These are phyloP conservation scores for Wakefieldia striispora DNA, from an alignment of 768 basidiomycete species.

Conservation along the genomic window DNA sequence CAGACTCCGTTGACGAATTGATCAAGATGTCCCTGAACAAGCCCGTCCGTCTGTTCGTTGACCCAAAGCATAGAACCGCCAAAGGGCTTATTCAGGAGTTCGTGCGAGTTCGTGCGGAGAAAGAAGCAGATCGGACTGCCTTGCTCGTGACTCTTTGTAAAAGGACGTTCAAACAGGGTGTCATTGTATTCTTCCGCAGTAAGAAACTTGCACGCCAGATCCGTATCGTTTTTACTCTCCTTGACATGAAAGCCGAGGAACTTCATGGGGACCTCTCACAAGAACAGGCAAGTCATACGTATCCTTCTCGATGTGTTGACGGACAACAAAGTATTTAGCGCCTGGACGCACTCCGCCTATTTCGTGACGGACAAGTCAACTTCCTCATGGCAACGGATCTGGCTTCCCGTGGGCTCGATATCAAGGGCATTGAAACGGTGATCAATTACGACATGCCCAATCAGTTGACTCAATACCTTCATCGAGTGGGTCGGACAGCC, in stretches of 20 bases:
- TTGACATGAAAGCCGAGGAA: slow-evolving; percentile 89
- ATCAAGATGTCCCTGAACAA: slow-evolving; percentile 90
- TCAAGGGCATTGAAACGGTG: slow-evolving; percentile 95
- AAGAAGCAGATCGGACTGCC: slow-evolving; percentile 73
- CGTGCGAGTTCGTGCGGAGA: slow-evolving; percentile 82
- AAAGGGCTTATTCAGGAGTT: slow-evolving; percentile 91
- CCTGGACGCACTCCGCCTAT: slow-evolving; percentile 78
- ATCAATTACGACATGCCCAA: slow-evolving; percentile 99
- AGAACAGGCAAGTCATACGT: slow-evolving; percentile 67
- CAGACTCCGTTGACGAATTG: slow-evolving; percentile 91
- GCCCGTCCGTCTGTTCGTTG: slow-evolving; percentile 93
- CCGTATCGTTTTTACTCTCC: slow-evolving; percentile 85
- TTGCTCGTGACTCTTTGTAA: slow-evolving; percentile 82
- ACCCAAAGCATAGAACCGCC: slow-evolving; percentile 87
- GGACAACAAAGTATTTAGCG: slow-evolving; percentile 49
- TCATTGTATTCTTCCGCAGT: slow-evolving; percentile 92
- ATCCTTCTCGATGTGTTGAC: neutral
- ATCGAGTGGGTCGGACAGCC: slow-evolving; percentile 96
- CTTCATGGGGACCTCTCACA: slow-evolving; percentile 95
- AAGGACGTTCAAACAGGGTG: slow-evolving; percentile 77
- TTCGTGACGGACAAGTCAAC: slow-evolving; percentile 85
- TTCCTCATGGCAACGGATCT: slow-evolving; percentile 96
- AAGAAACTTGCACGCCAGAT: slow-evolving; percentile 98
- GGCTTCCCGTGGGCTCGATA: slow-evolving; percentile 93
- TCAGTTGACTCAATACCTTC: slow-evolving; percentile 89